Percentiles rank a stretch among this genome's conserved stretches.
These are phyloP conservation scores for Phytophthora colocasiae DNA, from an alignment of 352 stramenopile species.

Conservation along the genomic window DNA sequence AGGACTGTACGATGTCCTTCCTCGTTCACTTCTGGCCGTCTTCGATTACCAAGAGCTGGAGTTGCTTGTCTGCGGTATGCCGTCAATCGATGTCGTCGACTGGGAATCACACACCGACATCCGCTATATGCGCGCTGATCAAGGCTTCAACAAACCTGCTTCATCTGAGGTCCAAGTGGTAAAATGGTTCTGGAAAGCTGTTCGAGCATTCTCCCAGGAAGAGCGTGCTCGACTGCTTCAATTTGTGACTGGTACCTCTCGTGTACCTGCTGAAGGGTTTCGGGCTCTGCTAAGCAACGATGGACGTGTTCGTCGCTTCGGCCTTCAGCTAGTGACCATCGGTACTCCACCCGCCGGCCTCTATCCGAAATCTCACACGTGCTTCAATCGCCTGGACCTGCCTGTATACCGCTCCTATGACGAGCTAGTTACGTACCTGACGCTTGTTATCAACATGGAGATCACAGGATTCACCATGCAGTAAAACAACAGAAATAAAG, in stretches of 20 bases:
- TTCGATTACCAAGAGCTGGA: constrained; percentile 97
- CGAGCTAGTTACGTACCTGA: constrained; percentile 95
- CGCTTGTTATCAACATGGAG: constrained; percentile 98
- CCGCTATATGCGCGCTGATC: constrained; percentile 80
- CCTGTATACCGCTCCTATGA: constrained; percentile 75
- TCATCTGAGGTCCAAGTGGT: constrained; percentile 72
- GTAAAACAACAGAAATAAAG: constrained; percentile 54
- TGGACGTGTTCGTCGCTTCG: constrained; percentile 94
- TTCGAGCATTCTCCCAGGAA: constrained; percentile 83
- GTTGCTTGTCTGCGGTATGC: constrained; percentile 92
- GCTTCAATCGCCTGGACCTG: constrained; percentile 91
- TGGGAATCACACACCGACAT: constrained; percentile 88
- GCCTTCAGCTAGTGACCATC: constrained; percentile 94
- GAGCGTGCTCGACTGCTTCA: constrained; percentile 89
- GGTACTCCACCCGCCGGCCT: constrained; percentile 70
- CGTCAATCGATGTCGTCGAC: constrained; percentile 91
- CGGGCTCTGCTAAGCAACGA: constrained; percentile 83
- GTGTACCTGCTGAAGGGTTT: constrained; percentile 96
- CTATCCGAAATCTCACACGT: constrained; percentile 89
- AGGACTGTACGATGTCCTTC: constrained; percentile 94
- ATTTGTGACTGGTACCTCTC: constrained; percentile 91
- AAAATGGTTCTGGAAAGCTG: constrained; percentile 91
- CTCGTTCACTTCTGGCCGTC: constrained; percentile 85
- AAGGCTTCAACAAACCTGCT: constrained; percentile 43
- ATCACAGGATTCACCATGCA: constrained; percentile 97